Evolutionary conservation across 805 yeast genomes (phyloP).

Genomic region (Crinitomyces ghanaensis): DNA sequence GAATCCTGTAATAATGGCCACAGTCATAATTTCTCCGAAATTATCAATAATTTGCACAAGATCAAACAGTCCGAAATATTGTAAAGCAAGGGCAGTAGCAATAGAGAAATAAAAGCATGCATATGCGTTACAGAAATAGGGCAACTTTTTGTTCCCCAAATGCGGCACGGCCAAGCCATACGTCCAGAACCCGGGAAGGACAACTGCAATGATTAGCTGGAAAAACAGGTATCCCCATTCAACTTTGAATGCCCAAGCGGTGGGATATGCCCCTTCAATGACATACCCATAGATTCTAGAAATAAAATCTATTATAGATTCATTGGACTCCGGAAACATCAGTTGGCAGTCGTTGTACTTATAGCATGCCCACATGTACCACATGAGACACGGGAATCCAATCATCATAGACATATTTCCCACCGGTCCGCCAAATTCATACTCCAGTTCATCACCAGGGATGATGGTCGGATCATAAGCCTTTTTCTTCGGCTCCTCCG

Average conservation of each 20-base stretch:
- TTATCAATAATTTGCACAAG: constrained; percentile 64
- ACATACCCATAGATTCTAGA: constrained; percentile 33
- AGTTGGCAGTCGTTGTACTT: constrained; percentile 63
- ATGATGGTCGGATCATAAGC: constrained; percentile 13
- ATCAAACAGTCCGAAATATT: constrained; percentile 63
- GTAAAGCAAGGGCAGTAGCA: constrained; percentile 46
- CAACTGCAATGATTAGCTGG: constrained; percentile 67
- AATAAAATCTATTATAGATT: constrained; percentile 36
- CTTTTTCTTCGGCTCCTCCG: constrained; percentile 1
- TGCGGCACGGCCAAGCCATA: constrained; percentile 89
- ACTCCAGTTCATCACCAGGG: constrained; percentile 21
- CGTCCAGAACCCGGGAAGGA: constrained; percentile 88
- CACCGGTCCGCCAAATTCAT: constrained; percentile 86
- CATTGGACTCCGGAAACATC: constrained; percentile 53
- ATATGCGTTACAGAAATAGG: constrained; percentile 89
- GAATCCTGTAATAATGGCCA: constrained; percentile 74
- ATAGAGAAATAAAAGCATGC: constrained; percentile 67
- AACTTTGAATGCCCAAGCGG: constrained; percentile 48
- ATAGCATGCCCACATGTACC: constrained; percentile 91
- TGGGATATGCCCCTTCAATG: constrained; percentile 35
- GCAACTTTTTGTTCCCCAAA: constrained; percentile 66
- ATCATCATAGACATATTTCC: constrained; percentile 88
- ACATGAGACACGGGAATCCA: constrained; percentile 90
- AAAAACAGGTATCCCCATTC: constrained; percentile 57
- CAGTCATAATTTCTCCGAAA: constrained; percentile 88